Conservation (phyloP, 2,329 filamentous ascomycete genomes). For the Alternaria postmessia region DNA sequence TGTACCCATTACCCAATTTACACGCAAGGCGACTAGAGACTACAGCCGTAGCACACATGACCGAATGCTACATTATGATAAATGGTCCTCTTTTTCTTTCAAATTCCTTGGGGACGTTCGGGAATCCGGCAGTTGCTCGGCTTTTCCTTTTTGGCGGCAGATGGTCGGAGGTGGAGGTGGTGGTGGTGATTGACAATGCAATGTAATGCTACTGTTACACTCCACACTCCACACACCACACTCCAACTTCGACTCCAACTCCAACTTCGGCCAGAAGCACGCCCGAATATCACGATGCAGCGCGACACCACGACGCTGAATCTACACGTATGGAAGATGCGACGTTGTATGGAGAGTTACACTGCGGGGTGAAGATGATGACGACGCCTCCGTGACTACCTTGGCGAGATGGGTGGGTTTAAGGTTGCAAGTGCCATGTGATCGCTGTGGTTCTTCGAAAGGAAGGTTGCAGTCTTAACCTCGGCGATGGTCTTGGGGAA, state of each 20-base stretch:
- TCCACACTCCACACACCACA: not conserved
- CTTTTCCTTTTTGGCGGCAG: not conserved
- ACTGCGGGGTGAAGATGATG: not conserved
- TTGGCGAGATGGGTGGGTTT: not conserved
- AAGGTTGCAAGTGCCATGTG: not conserved
- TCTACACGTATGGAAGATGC: not conserved
- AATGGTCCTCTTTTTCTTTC: not conserved
- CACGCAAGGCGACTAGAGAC: not conserved
- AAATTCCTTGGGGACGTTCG: not conserved
- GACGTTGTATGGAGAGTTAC: not conserved
- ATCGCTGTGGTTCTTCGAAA: not conserved
- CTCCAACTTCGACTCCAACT: not conserved
- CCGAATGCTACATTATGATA: not conserved
- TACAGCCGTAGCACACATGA: not conserved
- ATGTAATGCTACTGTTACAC: conserved; percentile 7
- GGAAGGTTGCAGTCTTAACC: not conserved
- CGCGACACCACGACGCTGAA: not conserved
- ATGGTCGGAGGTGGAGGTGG: not conserved
- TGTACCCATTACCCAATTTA: not conserved
- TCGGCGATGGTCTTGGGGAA: not conserved
- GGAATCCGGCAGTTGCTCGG: not conserved
- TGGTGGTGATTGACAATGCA: not conserved
- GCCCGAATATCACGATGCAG: not conserved
- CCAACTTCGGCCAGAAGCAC: not conserved
- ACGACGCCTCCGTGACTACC: not conserved